Evolutionary conservation across 2,329 filamentous ascomycete genomes (phyloP).

Genomic region (Dissoconium aciculare): DNA sequence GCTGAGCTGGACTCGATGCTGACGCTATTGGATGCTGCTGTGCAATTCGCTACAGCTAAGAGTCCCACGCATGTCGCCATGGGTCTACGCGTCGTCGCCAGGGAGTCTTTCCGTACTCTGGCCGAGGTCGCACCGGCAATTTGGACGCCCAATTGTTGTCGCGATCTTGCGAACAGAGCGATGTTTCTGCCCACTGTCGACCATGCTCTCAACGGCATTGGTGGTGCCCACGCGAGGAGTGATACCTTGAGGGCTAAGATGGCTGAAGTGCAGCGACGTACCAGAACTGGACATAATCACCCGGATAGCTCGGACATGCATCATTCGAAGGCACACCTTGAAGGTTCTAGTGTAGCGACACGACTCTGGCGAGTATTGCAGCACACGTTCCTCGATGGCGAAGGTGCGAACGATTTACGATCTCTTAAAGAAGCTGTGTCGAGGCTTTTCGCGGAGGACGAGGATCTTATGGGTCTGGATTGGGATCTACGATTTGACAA

Average conservation of each 20-base stretch:
- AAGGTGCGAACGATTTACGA: no score
- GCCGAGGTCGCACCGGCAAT: conserved; percentile 26
- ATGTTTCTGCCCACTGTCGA: conserved; percentile 26
- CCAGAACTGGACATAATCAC: no score
- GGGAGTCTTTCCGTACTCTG: conserved; percentile 22
- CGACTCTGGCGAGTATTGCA: no score
- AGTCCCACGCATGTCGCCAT: conserved; percentile 12
- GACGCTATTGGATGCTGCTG: conserved; percentile 7
- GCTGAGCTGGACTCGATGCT: no score
- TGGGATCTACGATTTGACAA: no score
- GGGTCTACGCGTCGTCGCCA: conserved; percentile 21
- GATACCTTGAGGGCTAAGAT: conserved; percentile 6
- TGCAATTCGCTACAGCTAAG: conserved; percentile 25
- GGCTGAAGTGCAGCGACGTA: conserved; percentile 7
- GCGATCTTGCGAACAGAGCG: conserved; percentile 18
- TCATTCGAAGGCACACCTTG: no score
- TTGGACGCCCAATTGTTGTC: conserved; percentile 27
- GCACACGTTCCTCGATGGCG: no score
- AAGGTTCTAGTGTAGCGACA: no score
- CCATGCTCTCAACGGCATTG: conserved; percentile 18
- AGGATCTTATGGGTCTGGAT: no score
- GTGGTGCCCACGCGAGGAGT: conserved; percentile 5
- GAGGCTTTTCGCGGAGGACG: no score
- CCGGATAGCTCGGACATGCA: no score
- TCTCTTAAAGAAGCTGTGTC: no score